A percentile compares a stretch with the other conserved stretches of the same genome.
phyloP scores from a whole-genome alignment of 164 flowering plant species.

The Magnolia kwangsiensis region DNA sequence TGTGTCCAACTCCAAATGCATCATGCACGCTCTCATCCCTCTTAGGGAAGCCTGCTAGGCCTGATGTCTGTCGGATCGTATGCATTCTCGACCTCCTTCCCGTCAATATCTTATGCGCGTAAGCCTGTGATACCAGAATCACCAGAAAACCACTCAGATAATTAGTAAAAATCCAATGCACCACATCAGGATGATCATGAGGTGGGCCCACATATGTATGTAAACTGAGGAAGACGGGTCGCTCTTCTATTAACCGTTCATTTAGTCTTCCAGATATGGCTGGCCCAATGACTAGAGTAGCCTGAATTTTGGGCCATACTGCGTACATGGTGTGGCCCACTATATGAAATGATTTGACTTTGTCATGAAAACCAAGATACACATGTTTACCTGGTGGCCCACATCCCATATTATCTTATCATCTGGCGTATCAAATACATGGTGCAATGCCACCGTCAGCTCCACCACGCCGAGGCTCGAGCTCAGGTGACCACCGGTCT shows the following conservation, averaged over 20 bases:
- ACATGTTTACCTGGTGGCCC: conserved; percentile 27
- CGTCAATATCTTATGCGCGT: conserved; percentile 26
- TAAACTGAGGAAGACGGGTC: too few relatives aligned
- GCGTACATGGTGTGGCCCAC: too few relatives aligned
- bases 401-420: conserved; percentile 36
- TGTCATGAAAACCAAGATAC: too few relatives aligned
- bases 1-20: conserved; percentile 44
- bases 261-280: too few relatives aligned
- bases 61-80: conserved; percentile 35
- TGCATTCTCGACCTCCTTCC: conserved; percentile 46
- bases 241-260: too few relatives aligned
- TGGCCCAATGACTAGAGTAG: too few relatives aligned
- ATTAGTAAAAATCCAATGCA: not conserved
- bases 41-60: conserved; percentile 40
- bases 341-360: too few relatives aligned
- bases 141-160: not conserved
- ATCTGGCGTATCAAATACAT: conserved; percentile 44
- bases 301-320: too few relatives aligned
- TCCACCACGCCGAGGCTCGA: conserved; percentile 49
- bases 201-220: too few relatives aligned
- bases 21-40: conserved; percentile 43
- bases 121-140: conserved; percentile 26
- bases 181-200: too few relatives aligned
- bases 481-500: conserved; percentile 50
- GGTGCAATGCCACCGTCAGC: conserved; percentile 51